Percentiles rank a stretch among this genome's conserved stretches.
Evolutionary conservation across 768 basidiomycete species (phyloP).

Genomic region (Phylloporus arenicola): DNA sequence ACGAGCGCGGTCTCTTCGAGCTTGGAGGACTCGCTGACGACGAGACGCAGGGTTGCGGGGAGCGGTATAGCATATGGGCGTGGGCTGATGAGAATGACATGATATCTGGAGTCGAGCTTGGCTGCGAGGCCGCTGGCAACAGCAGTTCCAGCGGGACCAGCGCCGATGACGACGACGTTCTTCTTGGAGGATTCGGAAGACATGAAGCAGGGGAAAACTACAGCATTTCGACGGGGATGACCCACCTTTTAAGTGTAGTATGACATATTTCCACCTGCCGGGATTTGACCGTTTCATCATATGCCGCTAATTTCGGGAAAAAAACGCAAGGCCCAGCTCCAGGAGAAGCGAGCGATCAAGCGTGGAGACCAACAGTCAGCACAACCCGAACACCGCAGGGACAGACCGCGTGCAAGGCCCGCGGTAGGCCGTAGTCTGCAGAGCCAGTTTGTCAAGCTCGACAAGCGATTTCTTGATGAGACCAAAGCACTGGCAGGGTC

Average conservation of each 20-base stretch:
- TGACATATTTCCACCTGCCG: background rate
- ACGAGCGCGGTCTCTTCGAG: constrained; percentile 44
- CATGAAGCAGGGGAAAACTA: background rate
- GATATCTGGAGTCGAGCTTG: constrained; percentile 45
- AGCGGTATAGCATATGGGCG: constrained; percentile 47
- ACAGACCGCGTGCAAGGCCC: constrained; percentile 3
- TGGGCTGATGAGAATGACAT: constrained; percentile 50
- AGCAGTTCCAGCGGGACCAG: constrained; percentile 41
- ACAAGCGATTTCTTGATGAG: constrained; percentile 53
- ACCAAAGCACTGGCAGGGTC: constrained; percentile 53
- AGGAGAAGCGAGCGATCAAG: constrained; percentile 79
- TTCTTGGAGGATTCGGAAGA: constrained; percentile 14
- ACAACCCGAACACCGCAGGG: constrained; percentile 10
- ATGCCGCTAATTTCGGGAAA: constrained; percentile 45
- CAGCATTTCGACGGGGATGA: background rate
- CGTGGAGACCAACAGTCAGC: constrained; percentile 56
- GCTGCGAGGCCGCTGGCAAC: constrained; percentile 45
- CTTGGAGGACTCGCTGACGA: constrained; percentile 32
- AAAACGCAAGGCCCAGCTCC: constrained; percentile 65
- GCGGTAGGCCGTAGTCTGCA: constrained; percentile 45
- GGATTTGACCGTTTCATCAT: background rate
- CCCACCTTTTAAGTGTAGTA: background rate
- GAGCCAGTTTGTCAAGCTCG: constrained; percentile 63
- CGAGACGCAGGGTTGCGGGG: constrained; percentile 48
- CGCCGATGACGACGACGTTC: constrained; percentile 55